Evolutionary conservation across 202 grass and related monocot genomes (phyloP).

Genomic region (Saccharum hybrid): DNA sequence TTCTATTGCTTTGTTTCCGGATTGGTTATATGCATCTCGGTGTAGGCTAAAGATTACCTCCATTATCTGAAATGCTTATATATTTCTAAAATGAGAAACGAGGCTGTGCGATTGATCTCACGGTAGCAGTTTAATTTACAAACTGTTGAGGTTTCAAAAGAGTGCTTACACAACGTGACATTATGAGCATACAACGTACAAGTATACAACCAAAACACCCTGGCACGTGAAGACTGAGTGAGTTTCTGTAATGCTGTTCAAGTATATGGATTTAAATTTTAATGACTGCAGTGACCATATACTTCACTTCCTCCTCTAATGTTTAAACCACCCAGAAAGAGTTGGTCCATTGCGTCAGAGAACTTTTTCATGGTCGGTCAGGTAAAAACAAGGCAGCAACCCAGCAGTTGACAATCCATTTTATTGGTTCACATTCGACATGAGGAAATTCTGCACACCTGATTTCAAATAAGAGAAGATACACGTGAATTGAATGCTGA

Average conservation of each 20-base stretch:
- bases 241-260: slow-evolving; percentile 21
- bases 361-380: slow-evolving; percentile 1
- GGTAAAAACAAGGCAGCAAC: slow-evolving; percentile 13
- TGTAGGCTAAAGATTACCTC: no score
- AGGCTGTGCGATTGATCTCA: not conserved
- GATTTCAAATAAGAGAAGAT: not conserved
- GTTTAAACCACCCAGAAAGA: not conserved
- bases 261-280: slow-evolving; percentile 32
- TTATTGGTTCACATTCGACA: not conserved
- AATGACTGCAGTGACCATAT: not conserved
- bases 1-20: no score
- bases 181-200: slow-evolving; percentile 36
- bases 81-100: not conserved
- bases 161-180: not conserved
- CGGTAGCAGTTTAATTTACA: slow-evolving; percentile 14
- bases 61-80: no score
- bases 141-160: slow-evolving; percentile 29
- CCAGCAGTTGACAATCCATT: slow-evolving; percentile 16
- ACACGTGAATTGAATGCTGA: not conserved
- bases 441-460: slow-evolving; percentile 8
- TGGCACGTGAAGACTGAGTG: not conserved
- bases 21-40: no score
- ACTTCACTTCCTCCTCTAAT: not conserved
- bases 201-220: slow-evolving; percentile 27
- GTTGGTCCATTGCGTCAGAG: not conserved